Evolutionary conservation across 2,329 filamentous ascomycete species (phyloP), one percentile per base, ranked within the genome.

Genomic region (Neophaeococcomyces mojaviensis): DNA sequence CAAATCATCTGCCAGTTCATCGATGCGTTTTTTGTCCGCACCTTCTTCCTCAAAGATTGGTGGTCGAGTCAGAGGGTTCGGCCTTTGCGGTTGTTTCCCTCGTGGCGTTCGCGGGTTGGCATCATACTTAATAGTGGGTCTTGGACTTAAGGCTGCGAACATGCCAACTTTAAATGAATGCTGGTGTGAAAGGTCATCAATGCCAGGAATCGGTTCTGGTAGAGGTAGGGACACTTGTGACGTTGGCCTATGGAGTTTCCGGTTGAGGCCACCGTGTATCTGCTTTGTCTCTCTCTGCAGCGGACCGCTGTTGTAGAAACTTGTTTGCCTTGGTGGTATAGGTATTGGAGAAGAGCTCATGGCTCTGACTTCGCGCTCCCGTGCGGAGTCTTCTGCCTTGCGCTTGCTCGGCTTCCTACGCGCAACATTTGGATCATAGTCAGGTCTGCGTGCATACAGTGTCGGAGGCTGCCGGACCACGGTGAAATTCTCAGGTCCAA

Each of bases 281-380:
- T 80, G 81, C 63, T 80, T 83, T 60, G 55, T 87, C 76, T 63
- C 72, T 71, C 72, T 76, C 48, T 78, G 75, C 37, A 84, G 74
- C 37, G 79, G 70, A 44, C 76, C 76, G 13, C 48, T 50, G 62
- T 75, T 77, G 26, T 73, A 70, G 49, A 81, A 76, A 39, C 76
- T 74, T 9, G 75, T 74, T 4, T 81, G 73, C 42, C 85, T 78
- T 44, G 72, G 74, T 6, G 86, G 81, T 55, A 82, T 76, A 4
- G 86, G 81, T 55, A 83, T 77, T 2, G 76, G 73, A 50, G 76
- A 77, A 33, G 79, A 78, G 59, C 79, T 85, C 84, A 96, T 86
- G 44, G 86, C 81, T 61, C 82, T 86, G 60, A 96, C 88, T 66
- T 95, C 88, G 51, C 86, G 86, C 65, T 95, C 89, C 47, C 90